Evolutionary conservation across 345 rosid genomes (phyloP), one percentile per base, ranked within the genome.

Genomic region (Eucalyptus regnans): DNA sequence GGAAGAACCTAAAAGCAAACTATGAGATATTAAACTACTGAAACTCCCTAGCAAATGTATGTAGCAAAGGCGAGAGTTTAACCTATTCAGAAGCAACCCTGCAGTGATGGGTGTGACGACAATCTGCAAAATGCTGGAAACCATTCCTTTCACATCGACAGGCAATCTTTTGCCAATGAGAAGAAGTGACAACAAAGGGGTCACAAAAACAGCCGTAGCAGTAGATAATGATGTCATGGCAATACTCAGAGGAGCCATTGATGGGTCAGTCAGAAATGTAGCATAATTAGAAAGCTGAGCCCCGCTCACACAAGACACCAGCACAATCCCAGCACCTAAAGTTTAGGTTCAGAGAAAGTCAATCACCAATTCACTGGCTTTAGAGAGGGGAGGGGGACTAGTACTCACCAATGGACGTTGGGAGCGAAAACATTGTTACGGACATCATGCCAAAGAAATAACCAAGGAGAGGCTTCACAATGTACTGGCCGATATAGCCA

Each of bases 211-310:
- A 16, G 99, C 99, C 17, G 97, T 91, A 64, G 99, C 98, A 4
- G 98, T 97, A 31, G 99, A 95, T 62, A 97, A 90, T 25, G 99
- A 97, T 31, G 99, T 97, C 99, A 97, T 97, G 87, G 96, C 99
- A 49, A 97, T 96, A 91, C 99, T 96, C 50, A 96, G 92, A 52
- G 99, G 99, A 50, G 98, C 99, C 92, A 97, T 79, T 12, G 91
- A 89, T 87, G 99, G 97, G 91, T 95, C 99, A 11, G 99, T 96
- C 31, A 96, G 89, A 89, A 96, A 97, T 86, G 99, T 96, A 2
- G 99, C 97, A 91, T 97, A 97, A 91, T 93, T 97, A 84, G 99
- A 96, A 86, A 97, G 93, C 94, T 97, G 99, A 79, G 99, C 99
- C 49, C 99, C 99, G 76, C 99, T 96, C 41, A 97, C 99, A 89